phyloP scores from a whole-genome alignment of 768 basidiomycete genomes.

The Ramaria rubella region DNA sequence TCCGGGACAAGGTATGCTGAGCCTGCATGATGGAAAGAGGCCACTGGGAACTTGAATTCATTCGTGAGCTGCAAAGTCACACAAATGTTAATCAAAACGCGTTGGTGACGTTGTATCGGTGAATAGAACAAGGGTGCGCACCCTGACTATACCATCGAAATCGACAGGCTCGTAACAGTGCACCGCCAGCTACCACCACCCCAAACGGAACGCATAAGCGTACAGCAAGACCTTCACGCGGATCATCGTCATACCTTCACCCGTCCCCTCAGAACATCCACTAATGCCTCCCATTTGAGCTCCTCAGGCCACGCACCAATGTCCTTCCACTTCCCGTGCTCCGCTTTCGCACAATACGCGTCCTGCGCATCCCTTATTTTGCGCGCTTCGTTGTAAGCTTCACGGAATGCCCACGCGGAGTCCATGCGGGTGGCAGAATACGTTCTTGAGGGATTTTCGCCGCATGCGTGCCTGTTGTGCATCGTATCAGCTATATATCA shows the following conservation, averaged over 20 bases:
- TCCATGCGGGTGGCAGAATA: slow-evolving; percentile 56
- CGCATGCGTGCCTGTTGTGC: slow-evolving; percentile 51
- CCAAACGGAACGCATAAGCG: background rate
- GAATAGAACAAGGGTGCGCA: slow-evolving; percentile 28
- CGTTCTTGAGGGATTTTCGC: slow-evolving; percentile 22
- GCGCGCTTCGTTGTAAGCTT: slow-evolving; percentile 72
- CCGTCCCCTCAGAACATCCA: slow-evolving; percentile 78
- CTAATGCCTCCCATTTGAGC: slow-evolving; percentile 65
- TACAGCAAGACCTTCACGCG: background rate
- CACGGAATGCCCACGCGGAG: slow-evolving; percentile 66
- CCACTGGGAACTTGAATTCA: slow-evolving; percentile 81
- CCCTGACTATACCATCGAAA: slow-evolving; percentile 60
- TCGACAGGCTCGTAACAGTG: slow-evolving; percentile 75
- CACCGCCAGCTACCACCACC: slow-evolving; percentile 32
- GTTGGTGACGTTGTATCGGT: background rate
- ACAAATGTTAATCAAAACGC: background rate
- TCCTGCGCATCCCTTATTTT: slow-evolving; percentile 66
- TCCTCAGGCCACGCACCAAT: slow-evolving; percentile 59
- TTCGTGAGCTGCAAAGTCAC: slow-evolving; percentile 76
- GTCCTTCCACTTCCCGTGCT: slow-evolving; percentile 28
- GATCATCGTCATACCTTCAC: slow-evolving; percentile 61
- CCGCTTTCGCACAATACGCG: slow-evolving; percentile 57
- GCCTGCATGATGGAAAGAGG: slow-evolving; percentile 82
- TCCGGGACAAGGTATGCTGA: slow-evolving; percentile 88
- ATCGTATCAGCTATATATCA: slow-evolving; percentile 12